phyloP scores from a whole-genome alignment of 148 eudicot species.

The Nyssa sinensis region DNA sequence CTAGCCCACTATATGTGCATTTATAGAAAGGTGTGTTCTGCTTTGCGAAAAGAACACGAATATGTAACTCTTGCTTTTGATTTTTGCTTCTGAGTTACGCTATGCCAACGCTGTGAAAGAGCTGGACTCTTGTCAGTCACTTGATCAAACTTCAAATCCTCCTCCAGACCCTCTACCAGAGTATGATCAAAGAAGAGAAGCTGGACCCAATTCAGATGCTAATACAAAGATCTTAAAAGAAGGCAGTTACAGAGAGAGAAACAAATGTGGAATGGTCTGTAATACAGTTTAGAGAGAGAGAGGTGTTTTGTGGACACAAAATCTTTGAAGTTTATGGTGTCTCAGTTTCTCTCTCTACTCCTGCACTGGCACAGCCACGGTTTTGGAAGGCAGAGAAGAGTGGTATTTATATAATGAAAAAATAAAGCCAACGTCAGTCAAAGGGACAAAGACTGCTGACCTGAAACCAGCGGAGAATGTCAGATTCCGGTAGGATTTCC shows the following conservation, averaged over 20 bases:
- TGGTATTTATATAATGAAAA: background rate
- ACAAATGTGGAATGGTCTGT: background rate
- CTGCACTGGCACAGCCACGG: background rate
- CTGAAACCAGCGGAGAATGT: constrained; percentile 1
- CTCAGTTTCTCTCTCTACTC: background rate
- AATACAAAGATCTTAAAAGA: background rate
- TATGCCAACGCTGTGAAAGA: background rate
- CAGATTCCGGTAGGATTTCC: background rate
- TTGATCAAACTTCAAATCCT: background rate
- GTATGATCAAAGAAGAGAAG: background rate
- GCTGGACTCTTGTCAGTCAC: constrained; percentile 14
- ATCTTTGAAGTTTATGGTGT: background rate
- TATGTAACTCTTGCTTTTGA: background rate
- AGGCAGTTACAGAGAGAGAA: background rate
- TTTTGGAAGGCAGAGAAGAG: background rate
- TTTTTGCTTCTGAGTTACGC: constrained; percentile 17
- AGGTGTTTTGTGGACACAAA: background rate
- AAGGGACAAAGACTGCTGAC: background rate
- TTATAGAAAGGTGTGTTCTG: background rate
- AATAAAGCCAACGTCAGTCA: background rate
- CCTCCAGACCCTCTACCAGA: no score
- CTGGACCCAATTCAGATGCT: constrained; percentile 3
- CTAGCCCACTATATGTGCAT: background rate
- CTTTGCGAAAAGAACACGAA: constrained; percentile 18
- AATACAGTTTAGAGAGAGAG: background rate